phyloP scores from a whole-genome alignment of 371 early-diverging fungal genomes.

The Parasitella parasitica region DNA sequence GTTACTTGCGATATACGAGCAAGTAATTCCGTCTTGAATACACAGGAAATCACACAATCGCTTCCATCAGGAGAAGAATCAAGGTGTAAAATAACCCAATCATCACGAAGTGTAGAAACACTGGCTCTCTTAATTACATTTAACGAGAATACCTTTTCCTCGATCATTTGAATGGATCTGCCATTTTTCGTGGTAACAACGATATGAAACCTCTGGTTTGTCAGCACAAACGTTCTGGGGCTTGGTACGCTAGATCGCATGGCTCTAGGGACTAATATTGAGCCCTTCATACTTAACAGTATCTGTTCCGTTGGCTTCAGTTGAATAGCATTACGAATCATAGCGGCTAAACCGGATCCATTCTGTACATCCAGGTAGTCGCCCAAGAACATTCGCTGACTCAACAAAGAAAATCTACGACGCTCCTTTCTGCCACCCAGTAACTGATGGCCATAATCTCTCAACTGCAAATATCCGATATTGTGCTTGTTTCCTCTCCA shows the following conservation, averaged over 20 bases:
- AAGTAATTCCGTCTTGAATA: conserved; percentile 84
- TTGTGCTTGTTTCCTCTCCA: conserved; percentile 90
- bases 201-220: conserved; percentile 56
- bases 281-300: conserved; percentile 69
- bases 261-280: conserved; percentile 68
- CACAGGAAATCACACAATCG: conserved; percentile 35
- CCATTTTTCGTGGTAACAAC: conserved; percentile 52
- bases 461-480: conserved; percentile 85
- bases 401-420: conserved; percentile 83
- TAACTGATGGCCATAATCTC: conserved; percentile 91
- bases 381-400: conserved; percentile 84
- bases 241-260: conserved; percentile 81
- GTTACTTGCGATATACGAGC: conserved; percentile 56
- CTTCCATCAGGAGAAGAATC: conserved; percentile 56
- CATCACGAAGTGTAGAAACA: conserved; percentile 72
- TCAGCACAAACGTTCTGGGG: conserved; percentile 73
- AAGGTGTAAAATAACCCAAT: conserved; percentile 77
- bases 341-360: conserved; percentile 62
- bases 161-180: conserved; percentile 49
- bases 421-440: conserved; percentile 89
- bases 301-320: conserved; percentile 57
- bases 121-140: conserved; percentile 51
- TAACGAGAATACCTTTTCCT: conserved; percentile 52
- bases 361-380: conserved; percentile 85
- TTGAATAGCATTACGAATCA: conserved; percentile 64